A percentile compares a stretch with the other conserved stretches of the same genome.
Evolutionary conservation across 805 yeast genomes (phyloP).

Genomic region (Metschnikowia corniflorae): DNA sequence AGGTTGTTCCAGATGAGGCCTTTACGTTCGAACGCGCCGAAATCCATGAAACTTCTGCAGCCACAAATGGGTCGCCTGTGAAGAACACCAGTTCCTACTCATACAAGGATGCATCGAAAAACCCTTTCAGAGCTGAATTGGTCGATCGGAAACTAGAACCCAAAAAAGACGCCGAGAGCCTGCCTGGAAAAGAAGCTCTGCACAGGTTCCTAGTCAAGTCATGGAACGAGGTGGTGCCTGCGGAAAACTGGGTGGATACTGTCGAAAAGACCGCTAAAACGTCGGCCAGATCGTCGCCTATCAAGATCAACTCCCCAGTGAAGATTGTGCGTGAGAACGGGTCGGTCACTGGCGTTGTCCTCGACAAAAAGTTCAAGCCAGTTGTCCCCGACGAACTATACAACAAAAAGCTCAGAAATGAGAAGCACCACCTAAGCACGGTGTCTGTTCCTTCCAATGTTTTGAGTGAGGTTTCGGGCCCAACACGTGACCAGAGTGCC

Average conservation of each 20-base stretch:
- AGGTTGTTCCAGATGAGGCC: neutral
- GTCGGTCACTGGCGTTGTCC: constrained; percentile 24
- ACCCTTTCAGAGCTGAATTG: constrained; percentile 4
- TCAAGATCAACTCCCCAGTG: constrained; percentile 40
- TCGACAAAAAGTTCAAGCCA: constrained; percentile 10
- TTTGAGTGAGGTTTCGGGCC: constrained; percentile 1
- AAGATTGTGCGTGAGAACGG: constrained; percentile 30
- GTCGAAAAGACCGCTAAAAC: neutral
- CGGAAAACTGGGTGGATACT: neutral
- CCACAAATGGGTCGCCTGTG: neutral
- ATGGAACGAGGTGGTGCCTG: neutral
- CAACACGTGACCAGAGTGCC: neutral
- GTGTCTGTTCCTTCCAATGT: constrained; percentile 29
- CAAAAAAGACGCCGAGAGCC: neutral
- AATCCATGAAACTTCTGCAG: neutral
- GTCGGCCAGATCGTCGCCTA: constrained; percentile 20
- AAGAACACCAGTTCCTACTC: neutral
- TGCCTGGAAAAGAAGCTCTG: neutral
- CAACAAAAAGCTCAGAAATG: constrained; percentile 4
- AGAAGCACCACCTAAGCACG: constrained; percentile 23
- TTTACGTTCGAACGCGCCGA: neutral
- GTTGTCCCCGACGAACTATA: neutral
- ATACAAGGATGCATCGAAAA: neutral
- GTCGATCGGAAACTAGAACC: neutral
- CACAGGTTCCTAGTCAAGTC: constrained; percentile 1